Evolutionary conservation across 441 rosid genomes (phyloP).

Genomic region (Populus hybrid): DNA sequence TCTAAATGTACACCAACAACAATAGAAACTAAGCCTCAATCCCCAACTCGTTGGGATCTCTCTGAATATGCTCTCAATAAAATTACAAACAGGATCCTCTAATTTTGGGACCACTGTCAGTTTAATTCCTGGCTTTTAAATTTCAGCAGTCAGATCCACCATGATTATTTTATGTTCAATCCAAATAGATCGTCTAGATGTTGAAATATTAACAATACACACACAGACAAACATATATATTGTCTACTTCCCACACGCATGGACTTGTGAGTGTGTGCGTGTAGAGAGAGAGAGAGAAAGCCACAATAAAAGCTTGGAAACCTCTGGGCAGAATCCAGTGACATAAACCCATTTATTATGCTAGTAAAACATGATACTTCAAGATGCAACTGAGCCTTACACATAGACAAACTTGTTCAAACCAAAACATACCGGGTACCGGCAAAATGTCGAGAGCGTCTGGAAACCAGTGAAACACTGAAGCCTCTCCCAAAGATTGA

Average conservation of each 20-base stretch:
- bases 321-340: not conserved
- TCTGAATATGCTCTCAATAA: not conserved
- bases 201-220: not conserved
- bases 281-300: not conserved
- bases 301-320: not conserved
- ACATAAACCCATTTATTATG: not conserved
- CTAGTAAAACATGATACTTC: not conserved
- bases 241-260: not conserved
- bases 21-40: not conserved
- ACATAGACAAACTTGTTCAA: slow-evolving; percentile 2
- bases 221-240: not conserved
- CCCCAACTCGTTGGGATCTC: not conserved
- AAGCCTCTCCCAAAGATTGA: slow-evolving; percentile 98
- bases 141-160: not conserved
- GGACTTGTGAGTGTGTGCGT: not conserved
- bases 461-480: slow-evolving; percentile 75
- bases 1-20: not conserved
- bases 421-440: slow-evolving; percentile 78
- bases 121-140: not conserved
- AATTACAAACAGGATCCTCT: not conserved
- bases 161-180: not conserved
- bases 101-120: not conserved
- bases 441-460: slow-evolving; percentile 98
- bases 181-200: not conserved
- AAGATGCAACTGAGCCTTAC: not conserved